Conservation (phyloP, 2,329 filamentous ascomycete genomes). For the Neonectria punicea region DNA sequence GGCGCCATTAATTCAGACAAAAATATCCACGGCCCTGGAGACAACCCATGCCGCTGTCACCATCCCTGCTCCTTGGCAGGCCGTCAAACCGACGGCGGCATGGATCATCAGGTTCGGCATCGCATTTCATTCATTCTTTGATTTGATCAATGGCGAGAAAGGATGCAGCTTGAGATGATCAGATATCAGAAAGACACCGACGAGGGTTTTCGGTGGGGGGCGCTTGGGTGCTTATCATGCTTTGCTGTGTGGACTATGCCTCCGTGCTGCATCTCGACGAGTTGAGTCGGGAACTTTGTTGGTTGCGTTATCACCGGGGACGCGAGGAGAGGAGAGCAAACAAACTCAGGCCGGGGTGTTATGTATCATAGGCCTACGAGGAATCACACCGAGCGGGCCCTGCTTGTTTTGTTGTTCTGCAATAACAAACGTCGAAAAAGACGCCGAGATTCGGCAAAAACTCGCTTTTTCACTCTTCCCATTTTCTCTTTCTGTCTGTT, state of each 20-base stretch:
- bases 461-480: background rate
- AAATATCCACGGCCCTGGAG: slow-evolving; percentile 9
- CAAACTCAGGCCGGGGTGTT: background rate
- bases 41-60: background rate
- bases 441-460: slow-evolving; percentile 12
- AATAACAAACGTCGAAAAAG: background rate
- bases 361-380: background rate
- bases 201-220: background rate
- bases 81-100: background rate
- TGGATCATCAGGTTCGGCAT: slow-evolving; percentile 1
- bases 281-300: slow-evolving; percentile 1
- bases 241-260: background rate
- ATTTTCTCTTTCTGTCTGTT: too few species aligned
- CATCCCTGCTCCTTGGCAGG: slow-evolving; percentile 5
- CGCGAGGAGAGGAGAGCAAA: background rate
- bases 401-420: background rate
- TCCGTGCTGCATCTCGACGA: slow-evolving; percentile 1
- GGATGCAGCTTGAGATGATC: background rate
- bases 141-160: background rate
- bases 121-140: background rate
- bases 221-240: background rate
- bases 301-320: background rate
- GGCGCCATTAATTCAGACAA: slow-evolving; percentile 17
- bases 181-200: background rate
- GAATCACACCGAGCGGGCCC: background rate